Base-by-base conservation (phyloP, 306 rosid species). In the Rosa rugosa region DNA sequence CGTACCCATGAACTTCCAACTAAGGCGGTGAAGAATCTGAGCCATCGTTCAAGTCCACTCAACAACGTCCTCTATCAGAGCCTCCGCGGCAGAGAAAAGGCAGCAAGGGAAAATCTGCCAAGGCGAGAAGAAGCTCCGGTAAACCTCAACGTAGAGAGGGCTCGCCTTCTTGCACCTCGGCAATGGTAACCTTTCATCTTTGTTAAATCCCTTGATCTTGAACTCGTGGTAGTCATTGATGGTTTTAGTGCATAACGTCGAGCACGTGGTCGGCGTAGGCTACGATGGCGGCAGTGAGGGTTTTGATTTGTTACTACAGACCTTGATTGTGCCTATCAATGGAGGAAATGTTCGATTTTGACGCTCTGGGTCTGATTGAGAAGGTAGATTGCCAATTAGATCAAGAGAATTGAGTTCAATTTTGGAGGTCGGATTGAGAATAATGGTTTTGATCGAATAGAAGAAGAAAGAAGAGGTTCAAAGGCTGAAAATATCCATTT, bases 301-400 rank as follows among this genome's bases (percentile, higher is more conserved):
- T 41, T 79, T 85, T 41, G 78, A 44, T 49, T 73, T 12, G 51
- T 79, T 86, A 46, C 82, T 65, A 23, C 59, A 44, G 59, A 31
- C 63, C 81, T 82, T 84, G 62, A 83, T 76, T 81, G 85, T 87
- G 89, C 83, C 93, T 91, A 89, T 89, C 86, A 79, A 82, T 68
- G 54, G 67, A 68, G 54, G 8, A 82, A 51, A 49, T 25, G 11
- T 34, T 23, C 50, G 69, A 74, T 67, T 51, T 53, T 44, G 71
- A 73, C 16, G 22, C 6, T 46, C 72, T 41, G 57, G 80, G 67
- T 69, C 44, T 34, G n/a, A 46, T 3, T 51, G 3, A 4, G 17
- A 53, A 2, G 11, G 53, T n/a, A 12, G 18, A 75, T 45, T 57
- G 45, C 5, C 6, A 69, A 40, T 5, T 6, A 51, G 73, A 69